Conservation (phyloP, 148 eudicot species). For the Chenopodium berlandieri region DNA sequence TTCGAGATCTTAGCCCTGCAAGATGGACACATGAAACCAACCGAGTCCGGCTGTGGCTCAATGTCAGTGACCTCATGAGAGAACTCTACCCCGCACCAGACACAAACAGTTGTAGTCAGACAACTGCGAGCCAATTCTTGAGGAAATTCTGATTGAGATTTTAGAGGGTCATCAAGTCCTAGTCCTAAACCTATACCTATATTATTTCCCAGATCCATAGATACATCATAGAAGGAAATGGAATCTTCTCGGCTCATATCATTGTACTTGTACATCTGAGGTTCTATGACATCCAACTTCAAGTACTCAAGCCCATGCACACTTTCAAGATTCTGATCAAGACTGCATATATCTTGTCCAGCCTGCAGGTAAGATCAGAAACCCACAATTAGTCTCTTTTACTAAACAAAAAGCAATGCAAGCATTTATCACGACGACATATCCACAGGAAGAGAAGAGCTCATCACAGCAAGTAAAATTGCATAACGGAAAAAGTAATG, state of each 20-base stretch:
- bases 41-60: constrained; percentile 62
- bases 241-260: constrained; percentile 39
- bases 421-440: neutral
- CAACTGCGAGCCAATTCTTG: constrained; percentile 19
- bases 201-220: constrained; percentile 39
- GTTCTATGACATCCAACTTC: constrained; percentile 52
- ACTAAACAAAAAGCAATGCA: neutral
- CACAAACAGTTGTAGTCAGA: constrained; percentile 47
- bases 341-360: constrained; percentile 31
- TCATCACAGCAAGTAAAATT: neutral
- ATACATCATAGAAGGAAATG: constrained; percentile 38
- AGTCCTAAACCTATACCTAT: constrained; percentile 30
- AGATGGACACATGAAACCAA: constrained; percentile 70
- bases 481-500: neutral
- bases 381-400: neutral
- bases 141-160: constrained; percentile 34
- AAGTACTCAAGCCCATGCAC: constrained; percentile 41
- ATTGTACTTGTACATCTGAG: constrained; percentile 42
- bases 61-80: constrained; percentile 41
- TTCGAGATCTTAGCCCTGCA: constrained; percentile 67
- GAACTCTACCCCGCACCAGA: constrained; percentile 67
- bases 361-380: constrained; percentile 32
- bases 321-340: constrained; percentile 43
- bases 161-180: constrained; percentile 30
- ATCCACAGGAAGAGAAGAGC: constrained; percentile 1